Evolutionary conservation across 2,329 filamentous ascomycete genomes (phyloP), one percentile per base, ranked within the genome.

Genomic region (Clathrospora elynae): DNA sequence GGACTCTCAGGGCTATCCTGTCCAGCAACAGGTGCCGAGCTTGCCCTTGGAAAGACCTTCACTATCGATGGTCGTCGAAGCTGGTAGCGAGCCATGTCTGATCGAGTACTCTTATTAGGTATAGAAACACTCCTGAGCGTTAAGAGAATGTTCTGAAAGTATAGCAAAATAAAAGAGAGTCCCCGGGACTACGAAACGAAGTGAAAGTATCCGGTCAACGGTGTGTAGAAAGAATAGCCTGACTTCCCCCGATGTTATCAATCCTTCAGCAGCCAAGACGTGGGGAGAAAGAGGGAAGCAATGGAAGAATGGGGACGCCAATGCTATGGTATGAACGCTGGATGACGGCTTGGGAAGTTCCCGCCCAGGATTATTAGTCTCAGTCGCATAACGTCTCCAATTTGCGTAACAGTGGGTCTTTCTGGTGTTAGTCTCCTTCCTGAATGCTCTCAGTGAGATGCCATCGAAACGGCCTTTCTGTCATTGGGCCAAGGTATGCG

Each of bases 321-420:
- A 61, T 53, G 30, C 59, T 68, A 61, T 53, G 30, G 58, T 68
- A 61, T 68, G 55, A 56, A 59, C 57, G 51, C 39, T 35, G 46
- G 37, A 39, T 50, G 54, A 46, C 52, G 48, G 46, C 43, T 42
- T 45, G 48, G 49, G 33, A 39, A 24, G 45, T 46, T 49, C 39
- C 51, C 48, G 52, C 51, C 37, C 37, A 47, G 38, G 40, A 34
- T 49, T 38, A 34, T 41, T 36, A 36, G 29, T 42, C 46, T 61
- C 56, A 35, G 48, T 62, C 57, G 55, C 35, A 46, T 39, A 51
- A 40, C 46, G 59, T 63, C 61, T 62, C 61, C 46, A 54, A 55
- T 36, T n/a, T 24, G 42, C 37, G 40, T 25, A 46, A 37, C 38
- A 46, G 49, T 58, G 53, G 47, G 41, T 53, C 50, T 31, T 9